Evolutionary conservation across 1,284 basidiomycete genomes (phyloP), one percentile per base, ranked within the genome.

Genomic region (Filobasidium uniguttulatum): DNA sequence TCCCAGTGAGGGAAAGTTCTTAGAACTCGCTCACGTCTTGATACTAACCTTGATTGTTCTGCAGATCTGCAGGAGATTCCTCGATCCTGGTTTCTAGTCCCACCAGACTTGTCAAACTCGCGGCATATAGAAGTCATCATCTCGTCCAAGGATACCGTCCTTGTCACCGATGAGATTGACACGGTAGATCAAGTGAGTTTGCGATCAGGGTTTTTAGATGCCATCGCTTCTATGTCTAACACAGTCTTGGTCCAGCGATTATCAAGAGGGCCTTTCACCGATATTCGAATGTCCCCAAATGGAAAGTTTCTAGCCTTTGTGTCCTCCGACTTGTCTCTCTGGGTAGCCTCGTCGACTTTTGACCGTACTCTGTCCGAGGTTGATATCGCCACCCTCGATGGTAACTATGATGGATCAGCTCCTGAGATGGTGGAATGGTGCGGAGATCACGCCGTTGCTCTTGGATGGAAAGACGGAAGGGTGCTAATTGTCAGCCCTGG

Each of bases 291-390:
- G 0, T 94, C 90, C 0, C 91, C 91, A 0, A 93, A 93, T 59
- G 91, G 91, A 30, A 89, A 91, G 61, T 82, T 90, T 35, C 75
- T 97, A 12, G 89, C 90, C 0, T 73, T 97, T 10, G 70, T 94
- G 33, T 89, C 83, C 0, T 78, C 75, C 47, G 73, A 73, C 23
- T 81, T 80, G 9, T 73, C 76, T 10, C 76, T 97, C 17, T 89
- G 85, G 82, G 93, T 98, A 35, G 86, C 94, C 14, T 91, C 87
- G 5, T 79, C 83, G 15, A 89, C 97, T 67, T 93, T 97, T 62
- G 81, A 86, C 54, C 77, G 88, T 31, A 86, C 78, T 60, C 76
- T 96, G 56, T 85, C 86, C 6, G 88, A 93, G 60, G 89, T 87
- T 58, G 81, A 88, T 50, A 81, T 74, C 20, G 35, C 52, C 0